Evolutionary conservation across 768 basidiomycete species (phyloP), one percentile per base, ranked within the genome.

Genomic region (Agrocybe praecox): DNA sequence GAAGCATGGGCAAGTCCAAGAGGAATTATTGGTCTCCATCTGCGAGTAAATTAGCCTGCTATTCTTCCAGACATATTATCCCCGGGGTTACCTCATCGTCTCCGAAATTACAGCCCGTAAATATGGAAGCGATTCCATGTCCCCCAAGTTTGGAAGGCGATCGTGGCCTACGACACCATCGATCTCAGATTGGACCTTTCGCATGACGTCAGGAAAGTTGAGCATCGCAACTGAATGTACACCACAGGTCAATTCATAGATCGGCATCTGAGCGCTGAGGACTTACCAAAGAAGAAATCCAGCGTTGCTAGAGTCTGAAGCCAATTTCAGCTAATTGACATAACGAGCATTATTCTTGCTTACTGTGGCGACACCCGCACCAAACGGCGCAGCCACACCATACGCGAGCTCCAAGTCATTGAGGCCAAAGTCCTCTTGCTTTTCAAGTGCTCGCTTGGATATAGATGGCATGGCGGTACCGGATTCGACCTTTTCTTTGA

Each of bases 371-470:
- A 71, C 67, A 9, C 70, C 72, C 7, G 69, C 72, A 18, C 64
- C 54, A 49, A 67, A 71, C 1, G 72, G 72, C 6, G 70, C 66
- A 3, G 67, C 68, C n/a, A 70, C 62, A 3, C 67, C 69, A 56
- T 77, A 81, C 0, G 79, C 77, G 55, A 74, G 74, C 59, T 79
- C 79, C 15, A 76, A 65, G 34, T 77, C 68, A 24, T 69, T 74
- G 17, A 81, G 67, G 14, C 74, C 75, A 57, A 77, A 78, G 6
- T 76, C 71, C 10, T 58, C 53, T 52, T 78, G 74, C 32, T 76
- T 77, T 53, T 78, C 70, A 1, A 80, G 65, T 15, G 76, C 73
- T 26, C 75, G 71, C 44, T 60, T 72, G 1, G 73, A 73, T 52
- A 78, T 79, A 26, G 76, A 69, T 2, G 67, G 62, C 26, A 62